Percentiles rank a stretch among this genome's conserved stretches.
phyloP scores from a whole-genome alignment of 352 stramenopile genomes.

The Phytophthora sansomeana region DNA sequence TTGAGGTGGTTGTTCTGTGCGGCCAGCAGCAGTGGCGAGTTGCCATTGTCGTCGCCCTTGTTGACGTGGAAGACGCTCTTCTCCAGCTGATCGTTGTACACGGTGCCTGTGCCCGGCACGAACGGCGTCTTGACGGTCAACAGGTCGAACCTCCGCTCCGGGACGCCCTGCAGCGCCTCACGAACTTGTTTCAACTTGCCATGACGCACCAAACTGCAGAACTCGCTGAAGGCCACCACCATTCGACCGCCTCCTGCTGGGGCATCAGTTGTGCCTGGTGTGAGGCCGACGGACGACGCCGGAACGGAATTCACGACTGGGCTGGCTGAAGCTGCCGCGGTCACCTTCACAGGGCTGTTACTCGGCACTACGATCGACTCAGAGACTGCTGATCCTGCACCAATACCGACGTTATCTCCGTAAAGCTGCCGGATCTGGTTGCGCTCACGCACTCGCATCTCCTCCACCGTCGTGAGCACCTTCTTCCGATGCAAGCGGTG shows the following conservation, averaged over 20 bases:
- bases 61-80: constrained; percentile 92
- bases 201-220: constrained; percentile 87
- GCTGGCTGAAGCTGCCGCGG: neutral
- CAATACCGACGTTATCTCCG: constrained; percentile 19
- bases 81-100: constrained; percentile 92
- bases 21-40: constrained; percentile 89
- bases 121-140: constrained; percentile 77
- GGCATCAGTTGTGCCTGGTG: constrained; percentile 9
- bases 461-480: constrained; percentile 90
- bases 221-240: constrained; percentile 75
- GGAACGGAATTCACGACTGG: constrained; percentile 7
- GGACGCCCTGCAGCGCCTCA: constrained; percentile 82
- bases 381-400: constrained; percentile 1
- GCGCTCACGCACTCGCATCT: constrained; percentile 66
- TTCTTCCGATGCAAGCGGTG: constrained; percentile 97
- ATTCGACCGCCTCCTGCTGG: constrained; percentile 29
- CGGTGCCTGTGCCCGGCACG: constrained; percentile 85
- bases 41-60: constrained; percentile 91
- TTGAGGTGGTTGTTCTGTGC: constrained; percentile 91
- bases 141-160: constrained; percentile 89
- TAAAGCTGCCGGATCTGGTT: constrained; percentile 60
- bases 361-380: constrained; percentile 13
- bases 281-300: constrained; percentile 1
- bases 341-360: constrained; percentile 7
- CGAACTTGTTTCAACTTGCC: constrained; percentile 91